These are phyloP conservation scores for Stagonosporopsis chrysanthemi DNA, from an alignment of 2,329 filamentous ascomycete species.

Conservation along the genomic window DNA sequence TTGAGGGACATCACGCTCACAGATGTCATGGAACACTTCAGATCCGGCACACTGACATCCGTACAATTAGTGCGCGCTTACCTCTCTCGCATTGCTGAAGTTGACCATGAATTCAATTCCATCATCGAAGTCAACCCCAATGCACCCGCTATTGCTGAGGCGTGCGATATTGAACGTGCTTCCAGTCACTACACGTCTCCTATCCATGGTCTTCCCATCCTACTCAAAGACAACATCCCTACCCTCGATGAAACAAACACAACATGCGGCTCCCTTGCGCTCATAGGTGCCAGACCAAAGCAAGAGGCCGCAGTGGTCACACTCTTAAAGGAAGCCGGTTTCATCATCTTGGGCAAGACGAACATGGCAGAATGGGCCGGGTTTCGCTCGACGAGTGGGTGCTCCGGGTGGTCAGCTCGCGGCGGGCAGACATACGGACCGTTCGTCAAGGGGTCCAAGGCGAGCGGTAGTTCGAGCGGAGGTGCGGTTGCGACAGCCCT, in stretches of 20 bases:
- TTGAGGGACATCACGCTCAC: not conserved
- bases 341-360: constrained; percentile 69
- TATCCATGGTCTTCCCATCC: constrained; percentile 66
- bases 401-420: constrained; percentile 67
- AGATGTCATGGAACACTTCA: not conserved
- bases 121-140: constrained; percentile 60
- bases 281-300: constrained; percentile 62
- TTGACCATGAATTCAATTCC: constrained; percentile 64
- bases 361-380: constrained; percentile 69
- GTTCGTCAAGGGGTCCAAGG: constrained; percentile 66
- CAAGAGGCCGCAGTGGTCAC: constrained; percentile 64
- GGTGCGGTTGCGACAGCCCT: constrained; percentile 64
- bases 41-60: constrained; percentile 54
- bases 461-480: constrained; percentile 67
- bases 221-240: constrained; percentile 69
- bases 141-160: constrained; percentile 56
- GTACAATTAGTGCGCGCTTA: constrained; percentile 62
- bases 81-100: constrained; percentile 61
- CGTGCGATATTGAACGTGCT: constrained; percentile 55
- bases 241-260: constrained; percentile 48
- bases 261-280: constrained; percentile 65
- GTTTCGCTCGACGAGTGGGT: constrained; percentile 61
- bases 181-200: constrained; percentile 55
- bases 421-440: constrained; percentile 67
- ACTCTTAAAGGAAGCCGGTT: constrained; percentile 65